Percentiles rank a stretch among this genome's conserved stretches.
phyloP scores from a whole-genome alignment of 495 filamentous ascomycete genomes.

The Penicillium turbatum region DNA sequence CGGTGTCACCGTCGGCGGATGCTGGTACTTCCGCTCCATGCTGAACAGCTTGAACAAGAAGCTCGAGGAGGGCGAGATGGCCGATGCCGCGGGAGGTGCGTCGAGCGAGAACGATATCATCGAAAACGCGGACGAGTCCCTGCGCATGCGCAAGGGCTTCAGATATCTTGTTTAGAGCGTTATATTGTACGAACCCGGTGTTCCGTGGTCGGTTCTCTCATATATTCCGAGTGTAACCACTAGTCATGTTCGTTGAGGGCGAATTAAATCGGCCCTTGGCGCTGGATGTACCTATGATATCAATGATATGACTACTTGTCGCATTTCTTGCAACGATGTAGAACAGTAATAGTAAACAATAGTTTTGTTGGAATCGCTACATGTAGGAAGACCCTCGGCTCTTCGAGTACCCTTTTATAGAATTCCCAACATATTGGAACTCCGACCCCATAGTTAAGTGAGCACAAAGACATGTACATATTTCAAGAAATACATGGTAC shows the following conservation, averaged over 20 bases:
- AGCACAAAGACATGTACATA: no score
- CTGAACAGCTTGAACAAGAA: conserved; percentile 62
- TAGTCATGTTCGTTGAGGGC: background rate
- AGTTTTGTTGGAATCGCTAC: no score
- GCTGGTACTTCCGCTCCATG: conserved; percentile 51
- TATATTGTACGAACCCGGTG: background rate
- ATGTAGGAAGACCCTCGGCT: no score
- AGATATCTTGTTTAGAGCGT: conserved; percentile 27
- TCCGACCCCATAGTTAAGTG: no score
- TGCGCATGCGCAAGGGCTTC: conserved; percentile 34
- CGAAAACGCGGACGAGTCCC: conserved; percentile 23
- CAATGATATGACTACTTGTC: background rate
- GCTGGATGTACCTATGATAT: background rate
- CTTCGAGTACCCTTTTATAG: no score
- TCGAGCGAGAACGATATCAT: conserved; percentile 15
- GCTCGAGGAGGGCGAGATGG: conserved; percentile 46
- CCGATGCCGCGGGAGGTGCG: conserved; percentile 7
- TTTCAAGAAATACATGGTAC: no score
- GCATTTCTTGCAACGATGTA: background rate
- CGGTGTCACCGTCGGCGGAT: conserved; percentile 29
- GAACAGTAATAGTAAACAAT: no score
- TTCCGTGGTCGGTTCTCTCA: background rate
- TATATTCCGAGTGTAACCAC: background rate
- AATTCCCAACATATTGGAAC: no score
- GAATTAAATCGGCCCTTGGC: background rate